A percentile compares a stretch with the other conserved stretches of the same genome.
phyloP scores from a whole-genome alignment of 2,329 filamentous ascomycete genomes.

The Ophidiomyces ophidiicola region DNA sequence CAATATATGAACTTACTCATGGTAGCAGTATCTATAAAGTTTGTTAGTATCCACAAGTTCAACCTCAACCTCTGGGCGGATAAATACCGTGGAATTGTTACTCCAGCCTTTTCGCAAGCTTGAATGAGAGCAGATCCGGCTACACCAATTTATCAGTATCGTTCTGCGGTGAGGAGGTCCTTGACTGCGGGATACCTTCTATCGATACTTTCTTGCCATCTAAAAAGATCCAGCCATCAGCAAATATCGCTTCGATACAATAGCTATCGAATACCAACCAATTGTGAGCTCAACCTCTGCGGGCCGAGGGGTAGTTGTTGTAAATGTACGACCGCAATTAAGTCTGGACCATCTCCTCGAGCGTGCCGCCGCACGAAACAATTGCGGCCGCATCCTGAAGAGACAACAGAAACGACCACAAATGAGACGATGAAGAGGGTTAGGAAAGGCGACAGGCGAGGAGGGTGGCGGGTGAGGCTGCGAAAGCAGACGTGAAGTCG shows the following conservation, averaged over 20 bases:
- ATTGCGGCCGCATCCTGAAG: slow-evolving; percentile 49
- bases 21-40: slow-evolving; percentile 76
- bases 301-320: slow-evolving; percentile 61
- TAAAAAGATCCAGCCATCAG: slow-evolving; percentile 33
- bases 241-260: slow-evolving; percentile 39
- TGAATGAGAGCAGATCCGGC: slow-evolving; percentile 95
- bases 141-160: slow-evolving; percentile 32
- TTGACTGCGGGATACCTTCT: slow-evolving; percentile 55
- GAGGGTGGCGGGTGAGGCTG: slow-evolving; percentile 14
- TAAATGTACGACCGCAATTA: slow-evolving; percentile 64
- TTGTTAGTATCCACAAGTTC: slow-evolving; percentile 24
- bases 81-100: slow-evolving; percentile 67
- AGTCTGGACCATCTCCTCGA: slow-evolving; percentile 41
- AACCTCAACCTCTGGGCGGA: slow-evolving; percentile 2
- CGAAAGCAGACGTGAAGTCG: slow-evolving; percentile 10
- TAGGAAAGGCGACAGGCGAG: not conserved
- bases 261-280: slow-evolving; percentile 44
- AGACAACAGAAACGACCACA: slow-evolving; percentile 14
- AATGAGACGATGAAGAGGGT: not conserved
- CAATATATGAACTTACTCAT: slow-evolving; percentile 56
- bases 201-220: slow-evolving; percentile 98
- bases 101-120: slow-evolving; percentile 95
- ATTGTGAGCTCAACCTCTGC: slow-evolving; percentile 96
- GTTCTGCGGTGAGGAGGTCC: slow-evolving; percentile 20
- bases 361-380: slow-evolving; percentile 50